Evolutionary conservation across 257 asterid species (phyloP).

Genomic region (Cinchona pubescens): DNA sequence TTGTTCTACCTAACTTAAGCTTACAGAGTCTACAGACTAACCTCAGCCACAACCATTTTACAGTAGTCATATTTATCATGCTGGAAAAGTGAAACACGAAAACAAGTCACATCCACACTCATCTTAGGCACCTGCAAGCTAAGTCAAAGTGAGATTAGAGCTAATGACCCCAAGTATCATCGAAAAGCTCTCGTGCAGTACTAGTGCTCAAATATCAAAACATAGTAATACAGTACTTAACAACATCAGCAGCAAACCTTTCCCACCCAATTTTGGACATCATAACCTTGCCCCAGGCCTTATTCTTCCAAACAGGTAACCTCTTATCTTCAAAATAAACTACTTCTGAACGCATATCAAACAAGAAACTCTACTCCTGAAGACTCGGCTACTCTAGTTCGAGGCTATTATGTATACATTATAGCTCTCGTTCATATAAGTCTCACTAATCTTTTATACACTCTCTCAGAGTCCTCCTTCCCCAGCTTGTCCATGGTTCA

Average conservation of each 20-base stretch:
- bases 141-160: not conserved
- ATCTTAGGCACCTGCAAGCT: not conserved
- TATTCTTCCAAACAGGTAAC: not conserved
- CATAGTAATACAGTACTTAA: not conserved
- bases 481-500: not conserved
- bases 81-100: not conserved
- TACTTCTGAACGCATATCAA: not conserved
- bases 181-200: not conserved
- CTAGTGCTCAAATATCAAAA: not conserved
- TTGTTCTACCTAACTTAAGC: no score
- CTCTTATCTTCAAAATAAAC: not conserved
- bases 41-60: not conserved
- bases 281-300: not conserved
- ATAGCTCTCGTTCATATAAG: not conserved
- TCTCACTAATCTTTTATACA: not conserved
- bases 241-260: not conserved
- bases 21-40: not conserved
- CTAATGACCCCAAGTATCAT: not conserved
- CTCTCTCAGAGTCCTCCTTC: not conserved
- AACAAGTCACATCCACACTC: not conserved
- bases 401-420: not conserved
- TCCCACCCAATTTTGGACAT: not conserved
- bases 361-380: not conserved
- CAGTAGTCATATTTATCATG: not conserved
- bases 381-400: not conserved